A percentile compares a stretch with the other conserved stretches of the same genome.
Conservation (phyloP, 2,329 filamentous ascomycete species). For the Calonectria leucothoes region DNA sequence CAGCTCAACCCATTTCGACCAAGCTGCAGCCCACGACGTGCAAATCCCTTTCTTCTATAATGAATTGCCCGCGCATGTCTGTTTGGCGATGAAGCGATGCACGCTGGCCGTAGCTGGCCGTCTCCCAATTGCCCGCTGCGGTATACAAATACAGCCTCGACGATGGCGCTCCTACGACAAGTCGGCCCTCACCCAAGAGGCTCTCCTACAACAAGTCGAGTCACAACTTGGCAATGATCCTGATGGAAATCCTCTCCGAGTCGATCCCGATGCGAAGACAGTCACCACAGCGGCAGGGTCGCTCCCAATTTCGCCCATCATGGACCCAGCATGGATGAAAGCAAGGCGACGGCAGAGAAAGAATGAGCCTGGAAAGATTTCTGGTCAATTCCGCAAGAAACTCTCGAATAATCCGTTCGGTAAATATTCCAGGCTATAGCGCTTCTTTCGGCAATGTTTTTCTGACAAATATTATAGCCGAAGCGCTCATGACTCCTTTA, state of each 20-base stretch:
- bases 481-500: conserved; percentile 69
- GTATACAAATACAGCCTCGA: conserved; percentile 24
- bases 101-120: conserved; percentile 31
- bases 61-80: conserved; percentile 25
- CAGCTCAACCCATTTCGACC: neutral
- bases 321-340: conserved; percentile 62
- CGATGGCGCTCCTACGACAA: conserved; percentile 50
- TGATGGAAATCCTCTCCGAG: conserved; percentile 43
- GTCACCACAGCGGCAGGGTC: conserved; percentile 58
- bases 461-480: conserved; percentile 56
- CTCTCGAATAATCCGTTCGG: conserved; percentile 74
- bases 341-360: conserved; percentile 57
- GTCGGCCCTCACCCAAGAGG: conserved; percentile 41
- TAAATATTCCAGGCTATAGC: conserved; percentile 45
- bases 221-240: conserved; percentile 45
- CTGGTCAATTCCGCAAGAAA: conserved; percentile 65
- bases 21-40: neutral
- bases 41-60: conserved; percentile 21
- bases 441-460: neutral
- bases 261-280: conserved; percentile 56
- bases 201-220: conserved; percentile 46
- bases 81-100: conserved; percentile 44
- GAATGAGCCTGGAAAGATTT: conserved; percentile 44
- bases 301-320: conserved; percentile 66
- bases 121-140: conserved; percentile 8